These are phyloP conservation scores for Tulasnella calospora DNA, from an alignment of 768 basidiomycete genomes.

Conservation along the genomic window DNA sequence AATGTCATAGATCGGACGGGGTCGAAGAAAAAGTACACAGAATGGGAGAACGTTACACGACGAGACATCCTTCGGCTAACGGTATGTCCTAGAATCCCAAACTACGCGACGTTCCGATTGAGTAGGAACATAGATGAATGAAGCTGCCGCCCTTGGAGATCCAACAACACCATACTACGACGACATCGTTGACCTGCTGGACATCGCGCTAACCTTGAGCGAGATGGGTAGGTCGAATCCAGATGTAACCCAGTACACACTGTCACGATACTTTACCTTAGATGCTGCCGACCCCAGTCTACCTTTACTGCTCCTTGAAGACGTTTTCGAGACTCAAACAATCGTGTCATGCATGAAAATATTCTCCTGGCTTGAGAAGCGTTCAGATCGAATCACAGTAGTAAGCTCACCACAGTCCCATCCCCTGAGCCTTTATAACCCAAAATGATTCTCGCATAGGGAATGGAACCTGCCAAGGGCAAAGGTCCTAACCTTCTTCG, in stretches of 20 bases:
- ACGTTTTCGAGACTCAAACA: constrained; percentile 80
- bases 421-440: not conserved
- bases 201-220: constrained; percentile 69
- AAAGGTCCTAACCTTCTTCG: constrained; percentile 81
- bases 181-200: constrained; percentile 56
- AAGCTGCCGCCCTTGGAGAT: constrained; percentile 59
- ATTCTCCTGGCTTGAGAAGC: constrained; percentile 80
- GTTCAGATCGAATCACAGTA: constrained; percentile 60
- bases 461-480: constrained; percentile 79
- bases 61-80: constrained; percentile 68
- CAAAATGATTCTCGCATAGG: constrained; percentile 34
- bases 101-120: not conserved
- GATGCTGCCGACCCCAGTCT: constrained; percentile 75
- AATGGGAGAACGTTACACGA: constrained; percentile 71
- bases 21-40: constrained; percentile 35
- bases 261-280: constrained; percentile 33
- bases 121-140: constrained; percentile 49
- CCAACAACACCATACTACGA: constrained; percentile 55
- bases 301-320: constrained; percentile 69
- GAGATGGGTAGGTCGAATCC: constrained; percentile 55
- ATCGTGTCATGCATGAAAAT: constrained; percentile 79
- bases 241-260: not conserved
- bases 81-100: constrained; percentile 43
- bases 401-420: constrained; percentile 18
- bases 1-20: constrained; percentile 10